These are phyloP conservation scores for Phlebiopsis flavidoalba DNA, from an alignment of 768 basidiomycete genomes.

Conservation along the genomic window DNA sequence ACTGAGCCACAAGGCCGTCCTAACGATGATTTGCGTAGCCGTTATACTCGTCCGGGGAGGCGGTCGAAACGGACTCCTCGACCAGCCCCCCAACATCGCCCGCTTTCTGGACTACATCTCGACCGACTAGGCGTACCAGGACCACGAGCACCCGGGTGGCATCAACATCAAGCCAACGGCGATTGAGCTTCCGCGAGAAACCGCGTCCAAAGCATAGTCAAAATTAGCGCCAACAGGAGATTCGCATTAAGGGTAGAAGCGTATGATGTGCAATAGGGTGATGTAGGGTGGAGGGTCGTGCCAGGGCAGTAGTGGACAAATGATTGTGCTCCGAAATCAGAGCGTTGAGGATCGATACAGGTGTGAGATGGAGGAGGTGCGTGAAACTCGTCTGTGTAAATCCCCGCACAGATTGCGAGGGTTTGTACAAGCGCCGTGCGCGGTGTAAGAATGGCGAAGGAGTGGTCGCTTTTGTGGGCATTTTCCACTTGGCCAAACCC, in stretches of 20 bases:
- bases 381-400: constrained; percentile 70
- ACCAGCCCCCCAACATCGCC: constrained; percentile 91
- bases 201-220: constrained; percentile 91
- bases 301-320: constrained; percentile 71
- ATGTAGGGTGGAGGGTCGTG: constrained; percentile 69
- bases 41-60: constrained; percentile 92
- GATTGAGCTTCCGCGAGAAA: constrained; percentile 73
- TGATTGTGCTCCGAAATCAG: constrained; percentile 67
- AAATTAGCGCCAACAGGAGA: constrained; percentile 89
- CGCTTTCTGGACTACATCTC: constrained; percentile 82
- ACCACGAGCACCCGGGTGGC: constrained; percentile 86
- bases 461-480: constrained; percentile 20
- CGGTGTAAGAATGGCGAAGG: constrained; percentile 59
- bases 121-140: constrained; percentile 83
- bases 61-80: constrained; percentile 81
- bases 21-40: constrained; percentile 78
- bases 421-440: constrained; percentile 67
- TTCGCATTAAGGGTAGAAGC: constrained; percentile 90
- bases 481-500: constrained; percentile 11
- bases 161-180: constrained; percentile 77
- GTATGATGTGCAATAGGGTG: constrained; percentile 71
- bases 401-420: constrained; percentile 63
- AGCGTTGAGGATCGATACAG: constrained; percentile 86
- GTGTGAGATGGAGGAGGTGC: constrained; percentile 61
- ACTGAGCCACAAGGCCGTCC: constrained; percentile 80